Percentiles rank a stretch among this genome's conserved stretches.
Evolutionary conservation across 495 filamentous ascomycete species (phyloP).

Genomic region (Oleoguttula mirabilis): DNA sequence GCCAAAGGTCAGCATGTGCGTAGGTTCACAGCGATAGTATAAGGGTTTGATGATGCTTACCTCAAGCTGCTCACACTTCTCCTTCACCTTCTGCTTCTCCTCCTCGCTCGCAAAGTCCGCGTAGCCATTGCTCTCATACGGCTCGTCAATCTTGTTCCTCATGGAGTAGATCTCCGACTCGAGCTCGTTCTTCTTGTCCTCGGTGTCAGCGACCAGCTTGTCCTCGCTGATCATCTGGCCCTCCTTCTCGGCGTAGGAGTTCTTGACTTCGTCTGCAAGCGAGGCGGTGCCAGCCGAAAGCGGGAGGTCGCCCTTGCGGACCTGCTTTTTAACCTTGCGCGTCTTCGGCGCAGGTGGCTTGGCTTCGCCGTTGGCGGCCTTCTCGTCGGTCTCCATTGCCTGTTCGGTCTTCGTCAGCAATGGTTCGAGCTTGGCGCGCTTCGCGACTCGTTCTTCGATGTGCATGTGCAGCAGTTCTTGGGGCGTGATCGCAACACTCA

Average conservation of each 20-base stretch:
- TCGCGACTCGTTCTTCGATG: conserved; percentile 13
- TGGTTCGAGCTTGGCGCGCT: conserved; percentile 19
- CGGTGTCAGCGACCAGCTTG: conserved; percentile 95
- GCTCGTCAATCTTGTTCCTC: conserved; percentile 82
- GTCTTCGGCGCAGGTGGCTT: conserved; percentile 70
- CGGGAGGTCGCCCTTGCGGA: conserved; percentile 92
- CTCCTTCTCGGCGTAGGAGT: conserved; percentile 63
- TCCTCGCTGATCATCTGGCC: conserved; percentile 90
- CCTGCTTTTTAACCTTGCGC: conserved; percentile 98
- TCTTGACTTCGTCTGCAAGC: conserved; percentile 56
- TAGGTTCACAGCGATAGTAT: not conserved
- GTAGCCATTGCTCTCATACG: conserved; percentile 40
- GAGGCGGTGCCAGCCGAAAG: conserved; percentile 72
- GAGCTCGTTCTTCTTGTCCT: conserved; percentile 99
- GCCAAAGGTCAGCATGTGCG: no score
- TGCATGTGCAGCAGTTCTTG: not conserved
- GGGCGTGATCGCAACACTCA: not conserved
- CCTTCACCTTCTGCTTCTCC: conserved; percentile 74
- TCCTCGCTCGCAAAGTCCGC: conserved; percentile 79
- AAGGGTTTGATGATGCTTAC: conserved; percentile 39
- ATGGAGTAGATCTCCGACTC: conserved; percentile 95
- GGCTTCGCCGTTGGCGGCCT: conserved; percentile 44
- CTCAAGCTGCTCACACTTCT: conserved; percentile 71
- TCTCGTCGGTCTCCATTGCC: conserved; percentile 81
- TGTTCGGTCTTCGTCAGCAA: conserved; percentile 30